phyloP scores from a whole-genome alignment of 2,329 filamentous ascomycete species.

The Trichoderma sp. region DNA sequence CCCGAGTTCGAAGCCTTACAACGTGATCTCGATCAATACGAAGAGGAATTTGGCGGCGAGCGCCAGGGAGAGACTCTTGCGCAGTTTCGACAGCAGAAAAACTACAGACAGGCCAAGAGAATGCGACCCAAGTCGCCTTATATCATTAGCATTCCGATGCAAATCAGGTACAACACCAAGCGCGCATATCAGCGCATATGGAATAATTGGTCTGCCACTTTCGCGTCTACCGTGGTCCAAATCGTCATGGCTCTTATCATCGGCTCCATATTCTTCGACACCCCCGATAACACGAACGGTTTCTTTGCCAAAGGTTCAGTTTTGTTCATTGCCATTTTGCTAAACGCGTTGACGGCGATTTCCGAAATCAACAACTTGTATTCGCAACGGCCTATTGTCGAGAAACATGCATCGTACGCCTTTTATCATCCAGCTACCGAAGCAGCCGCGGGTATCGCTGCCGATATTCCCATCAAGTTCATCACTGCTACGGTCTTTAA shows the following conservation, averaged over 20 bases:
- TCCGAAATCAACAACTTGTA: conserved; percentile 56
- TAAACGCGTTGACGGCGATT: conserved; percentile 62
- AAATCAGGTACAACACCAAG: conserved; percentile 55
- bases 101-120: conserved; percentile 55
- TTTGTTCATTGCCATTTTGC: conserved; percentile 63
- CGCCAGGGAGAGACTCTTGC: conserved; percentile 45
- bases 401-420: conserved; percentile 54
- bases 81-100: conserved; percentile 53
- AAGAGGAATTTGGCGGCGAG: conserved; percentile 50
- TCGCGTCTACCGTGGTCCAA: conserved; percentile 52
- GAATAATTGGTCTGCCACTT: conserved; percentile 55
- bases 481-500: conserved; percentile 55
- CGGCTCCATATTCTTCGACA: conserved; percentile 62
- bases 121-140: conserved; percentile 60
- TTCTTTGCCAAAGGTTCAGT: conserved; percentile 60
- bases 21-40: conserved; percentile 55
- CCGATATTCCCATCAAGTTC: conserved; percentile 64
- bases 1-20: conserved; percentile 49
- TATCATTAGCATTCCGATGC: conserved; percentile 59
- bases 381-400: conserved; percentile 52
- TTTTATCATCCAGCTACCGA: conserved; percentile 59
- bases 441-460: conserved; percentile 57
- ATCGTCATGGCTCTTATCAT: conserved; percentile 63
- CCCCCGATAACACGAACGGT: conserved; percentile 52
- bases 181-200: conserved; percentile 57